Evolutionary conservation across 2,329 filamentous ascomycete genomes (phyloP), one percentile per base, ranked within the genome.

Genomic region (Calonectria ilicicola): DNA sequence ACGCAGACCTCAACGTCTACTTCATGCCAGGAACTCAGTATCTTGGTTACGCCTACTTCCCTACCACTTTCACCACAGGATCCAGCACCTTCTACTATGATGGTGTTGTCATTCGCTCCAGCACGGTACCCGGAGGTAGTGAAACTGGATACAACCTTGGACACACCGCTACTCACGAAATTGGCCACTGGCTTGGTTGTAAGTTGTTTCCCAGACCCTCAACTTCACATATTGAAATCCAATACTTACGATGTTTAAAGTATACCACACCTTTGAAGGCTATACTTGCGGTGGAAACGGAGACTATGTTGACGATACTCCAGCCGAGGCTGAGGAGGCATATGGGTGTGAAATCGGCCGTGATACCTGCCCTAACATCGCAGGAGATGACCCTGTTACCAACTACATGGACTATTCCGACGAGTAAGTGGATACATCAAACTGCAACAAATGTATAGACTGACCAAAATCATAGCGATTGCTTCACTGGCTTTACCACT

Each of bases 41-140:
- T 60, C 76, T 77, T 1, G 87, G 87, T n/a, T 87, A 86, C 79
- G 87, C 86, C 82, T 85, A 85, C 79, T 87, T 86, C 80, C 86
- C 87, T 9, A 79, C 73, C 27, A 70, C 80, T 42, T 69, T 76
- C 1, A 74, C 69, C 2, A 44, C 75, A 1, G 73, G 71, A 1
- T 76, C 73, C 3, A 9, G 23, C 3, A 62, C 44, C 0, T 85
- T 86, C 75, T 81, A 82, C 74, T 72, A 72, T 0, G 85, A 86
- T 51, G 85, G 85, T 26, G 88, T 87, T 77, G 80, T 82, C 42
- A 81, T 87, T 42, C 80, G 82, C 23, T 82, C 81, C 12, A 75
- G 79, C 70, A 82, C 82, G 1, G 80, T 86, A 7, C 85, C 85
- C 3, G 85, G 83, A 9, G 84, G 86, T 32, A 74, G 76, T 46